Percentiles rank a stretch among this genome's conserved stretches.
These are phyloP conservation scores for Thermoascus crustaceus DNA, from an alignment of 2,329 filamentous ascomycete genomes.

Conservation along the genomic window DNA sequence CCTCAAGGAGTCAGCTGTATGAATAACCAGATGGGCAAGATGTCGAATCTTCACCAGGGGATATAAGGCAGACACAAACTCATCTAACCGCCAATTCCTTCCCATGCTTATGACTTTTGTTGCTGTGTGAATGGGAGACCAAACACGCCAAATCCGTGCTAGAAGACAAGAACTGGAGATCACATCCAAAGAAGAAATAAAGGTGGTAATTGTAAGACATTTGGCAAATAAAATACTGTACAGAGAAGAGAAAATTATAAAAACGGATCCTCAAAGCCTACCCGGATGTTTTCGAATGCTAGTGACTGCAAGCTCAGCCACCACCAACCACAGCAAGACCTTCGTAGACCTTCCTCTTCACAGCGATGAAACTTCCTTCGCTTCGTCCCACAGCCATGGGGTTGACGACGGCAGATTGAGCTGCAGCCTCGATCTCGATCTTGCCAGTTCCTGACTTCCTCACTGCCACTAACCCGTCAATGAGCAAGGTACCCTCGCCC, in stretches of 20 bases:
- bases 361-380: conserved; percentile 70
- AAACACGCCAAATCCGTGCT: no score
- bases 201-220: no score
- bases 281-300: neutral
- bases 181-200: no score
- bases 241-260: neutral
- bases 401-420: conserved; percentile 41
- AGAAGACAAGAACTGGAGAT: no score
- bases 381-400: conserved; percentile 38
- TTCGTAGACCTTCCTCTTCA: conserved; percentile 87
- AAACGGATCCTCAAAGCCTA: neutral
- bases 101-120: no score
- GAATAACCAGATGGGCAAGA: no score
- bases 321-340: conserved; percentile 85
- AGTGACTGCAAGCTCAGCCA: conserved; percentile 20
- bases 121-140: no score
- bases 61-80: no score
- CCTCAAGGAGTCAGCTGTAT: no score
- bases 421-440: conserved; percentile 79
- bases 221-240: no score
- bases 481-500: conserved; percentile 82
- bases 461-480: conserved; percentile 82
- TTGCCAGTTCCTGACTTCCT: conserved; percentile 78
- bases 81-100: no score
- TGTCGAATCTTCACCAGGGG: no score